A percentile compares a stretch with the other conserved stretches of the same genome.
These are phyloP conservation scores for Colletotrichum ledebouriae DNA, from an alignment of 2,329 filamentous ascomycete genomes.

Conservation along the genomic window DNA sequence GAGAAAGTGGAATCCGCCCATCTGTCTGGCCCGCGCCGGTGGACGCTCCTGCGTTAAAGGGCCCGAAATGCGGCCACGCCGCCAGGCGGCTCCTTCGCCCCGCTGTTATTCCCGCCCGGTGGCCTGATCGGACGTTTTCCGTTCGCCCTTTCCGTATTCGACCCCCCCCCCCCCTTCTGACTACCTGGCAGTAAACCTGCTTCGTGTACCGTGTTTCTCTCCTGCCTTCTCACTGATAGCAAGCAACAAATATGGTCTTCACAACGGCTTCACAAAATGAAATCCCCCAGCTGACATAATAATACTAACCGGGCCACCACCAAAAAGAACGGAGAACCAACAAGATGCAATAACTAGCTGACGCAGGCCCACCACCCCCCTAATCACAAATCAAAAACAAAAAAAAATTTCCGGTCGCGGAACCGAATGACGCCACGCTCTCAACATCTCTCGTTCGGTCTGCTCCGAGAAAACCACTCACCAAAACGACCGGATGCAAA, in stretches of 20 bases:
- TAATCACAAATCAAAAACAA: background rate
- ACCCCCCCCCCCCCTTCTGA: too few relatives aligned
- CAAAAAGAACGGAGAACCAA: too few relatives aligned
- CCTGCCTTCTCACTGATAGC: too few relatives aligned
- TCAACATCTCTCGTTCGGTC: conserved; percentile 5
- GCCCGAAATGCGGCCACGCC: conserved; percentile 41
- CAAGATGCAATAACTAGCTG: background rate
- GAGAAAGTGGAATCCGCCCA: conserved; percentile 1
- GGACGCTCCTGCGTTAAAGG: conserved; percentile 19
- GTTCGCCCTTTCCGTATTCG: conserved; percentile 1
- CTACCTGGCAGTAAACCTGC: too few relatives aligned
- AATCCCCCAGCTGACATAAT: too few relatives aligned
- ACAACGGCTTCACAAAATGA: too few relatives aligned
- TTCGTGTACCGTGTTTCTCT: too few relatives aligned
- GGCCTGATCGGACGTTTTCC: conserved; percentile 40
- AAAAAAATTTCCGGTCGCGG: conserved; percentile 1
- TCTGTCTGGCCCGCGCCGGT: background rate
- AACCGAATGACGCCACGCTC: conserved; percentile 21
- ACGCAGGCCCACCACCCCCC: background rate
- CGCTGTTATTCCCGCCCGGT: conserved; percentile 30
- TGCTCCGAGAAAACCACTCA: background rate
- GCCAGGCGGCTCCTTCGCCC: conserved; percentile 1
- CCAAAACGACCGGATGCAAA: too few relatives aligned
- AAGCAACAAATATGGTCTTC: too few relatives aligned
- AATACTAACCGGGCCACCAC: too few relatives aligned